Base-by-base conservation (phyloP, 2,329 filamentous ascomycete species). In the Beauveria sp. region DNA sequence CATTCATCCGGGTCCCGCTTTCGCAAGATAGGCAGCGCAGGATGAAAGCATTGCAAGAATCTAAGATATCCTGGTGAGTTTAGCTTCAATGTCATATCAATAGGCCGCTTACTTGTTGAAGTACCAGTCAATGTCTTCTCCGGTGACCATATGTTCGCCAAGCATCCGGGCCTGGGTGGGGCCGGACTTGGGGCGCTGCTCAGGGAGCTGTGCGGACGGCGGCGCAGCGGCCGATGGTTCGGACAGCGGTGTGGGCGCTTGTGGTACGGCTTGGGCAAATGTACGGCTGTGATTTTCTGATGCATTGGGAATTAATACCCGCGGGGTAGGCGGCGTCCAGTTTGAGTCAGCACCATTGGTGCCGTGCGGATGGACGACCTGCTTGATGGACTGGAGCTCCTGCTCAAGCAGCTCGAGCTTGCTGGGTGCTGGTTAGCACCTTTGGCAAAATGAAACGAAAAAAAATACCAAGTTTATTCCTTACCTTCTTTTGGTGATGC, bases 341-440 rank as follows among this genome's bases (percentile, higher is more conserved):
- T 66, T 53, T 14, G 65, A 24, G 2, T 68, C 68, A 26, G 40
- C 38, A 38, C 62, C 58, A 5, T 65, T 64, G 24, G 26, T 62
- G 46, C 59, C 65, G 22, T 67, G 70, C 16, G 58, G 57, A 43
- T 73, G 70, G 47, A 84, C 81, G 50, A 76, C 79, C 65, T 82
- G 75, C 66, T 82, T 82, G 66, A 83, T 83, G 67, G 72, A 79
- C 64, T 75, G 77, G n/a, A 84, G 76, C 67, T 83, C 81, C 63
- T 80, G 78, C 56, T 79, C 81, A 5, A 84, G 72, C 63, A 81
- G 78, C 64, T 84, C 81, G 3, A 84, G 72, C 67, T 84, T 84
- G 66, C 81, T 83, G 52, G 49, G 46, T 18, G 16, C 16, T 22
- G 5, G 30, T 58, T 28, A 60, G 57, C 22, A 46, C 5, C 3